Conservation (phyloP, 805 yeast species). For the Saccharomyces jurei region DNA sequence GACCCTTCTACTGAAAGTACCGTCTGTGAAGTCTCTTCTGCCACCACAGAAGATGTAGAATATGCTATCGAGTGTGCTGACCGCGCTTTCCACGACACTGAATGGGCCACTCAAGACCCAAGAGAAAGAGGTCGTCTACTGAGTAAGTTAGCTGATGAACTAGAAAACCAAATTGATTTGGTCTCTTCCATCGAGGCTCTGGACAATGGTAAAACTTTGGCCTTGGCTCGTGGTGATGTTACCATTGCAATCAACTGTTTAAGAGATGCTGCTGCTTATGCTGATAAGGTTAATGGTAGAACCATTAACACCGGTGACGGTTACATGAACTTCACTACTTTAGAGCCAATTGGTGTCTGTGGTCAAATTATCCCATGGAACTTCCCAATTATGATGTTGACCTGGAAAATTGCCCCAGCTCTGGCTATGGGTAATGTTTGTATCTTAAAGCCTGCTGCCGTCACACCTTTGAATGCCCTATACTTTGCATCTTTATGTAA, state of each 20-base stretch:
- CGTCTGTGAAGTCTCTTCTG: constrained; percentile 50
- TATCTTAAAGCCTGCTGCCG: constrained; percentile 67
- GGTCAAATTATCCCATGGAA: constrained; percentile 85
- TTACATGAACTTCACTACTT: constrained; percentile 57
- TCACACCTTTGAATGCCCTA: constrained; percentile 68
- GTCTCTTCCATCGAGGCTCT: constrained; percentile 62
- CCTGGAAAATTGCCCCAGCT: constrained; percentile 78
- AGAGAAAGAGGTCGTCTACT: constrained; percentile 44
- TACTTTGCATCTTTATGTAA: constrained; percentile 52
- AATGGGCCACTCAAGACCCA: constrained; percentile 58
- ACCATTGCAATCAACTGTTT: constrained; percentile 54
- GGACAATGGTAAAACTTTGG: constrained; percentile 71
- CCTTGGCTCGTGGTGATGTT: constrained; percentile 60
- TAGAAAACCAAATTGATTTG: constrained; percentile 55
- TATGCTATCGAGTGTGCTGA: constrained; percentile 61
- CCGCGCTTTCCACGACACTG: constrained; percentile 44
- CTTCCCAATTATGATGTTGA: constrained; percentile 71
- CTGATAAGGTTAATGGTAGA: constrained; percentile 62
- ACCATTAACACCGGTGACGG: constrained; percentile 53
- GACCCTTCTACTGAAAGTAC: constrained; percentile 58
- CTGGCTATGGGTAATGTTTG: constrained; percentile 69
- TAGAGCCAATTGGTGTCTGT: constrained; percentile 75
- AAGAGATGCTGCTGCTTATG: constrained; percentile 66
- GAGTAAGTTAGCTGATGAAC: constrained; percentile 56
- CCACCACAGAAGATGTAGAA: constrained; percentile 56